Evolutionary conservation across 2,329 filamentous ascomycete genomes (phyloP), one percentile per base, ranked within the genome.

Genomic region (Aspergillus melleus): DNA sequence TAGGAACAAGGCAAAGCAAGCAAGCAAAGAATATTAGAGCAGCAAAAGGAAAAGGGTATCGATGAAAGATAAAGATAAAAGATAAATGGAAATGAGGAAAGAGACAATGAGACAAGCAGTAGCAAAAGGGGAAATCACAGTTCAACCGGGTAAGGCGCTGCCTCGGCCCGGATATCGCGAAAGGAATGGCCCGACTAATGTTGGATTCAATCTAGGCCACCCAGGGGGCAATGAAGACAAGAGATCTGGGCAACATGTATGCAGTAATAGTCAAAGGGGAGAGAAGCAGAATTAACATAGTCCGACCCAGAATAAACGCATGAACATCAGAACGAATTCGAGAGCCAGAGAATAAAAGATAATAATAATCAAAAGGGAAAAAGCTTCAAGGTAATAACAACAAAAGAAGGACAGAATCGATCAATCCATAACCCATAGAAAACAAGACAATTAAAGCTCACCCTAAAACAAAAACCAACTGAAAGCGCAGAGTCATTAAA

Each of bases 31-130:
- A 60, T 59, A 57, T 57, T 61, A 63, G 58, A 60, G 65, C 58
- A 63, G 59, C 52, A 65, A 71, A 65, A 66, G 57, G 63, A 63
- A 69, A 63, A 69, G 71, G 72, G 71, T 74, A 74, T 74, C 72
- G 71, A 72, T 69, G 64, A 67, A 65, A 59, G 22, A 66, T 52
- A 65, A 63, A 59, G 22, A 66, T 50, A 66, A 63, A 64, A 64
- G 55, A 64, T 60, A 60, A 55, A n/a, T 8, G 29, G 24, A 56
- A 44, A 52, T 19, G 51, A 49, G 26, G 52, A 52, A 47, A 24
- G 44, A 47, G 9, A 47, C 19, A 5, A 20, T 29, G 11, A 36
- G 32, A 36, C 11, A 16, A 12, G 32, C 32, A 36, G 14, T n/a
- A n/a, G 16, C 16, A n/a, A 42, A n/a, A 14, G 5, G 36, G 36